These are phyloP conservation scores for Prunus kanzakura DNA, from an alignment of 306 rosid genomes.

Conservation along the genomic window DNA sequence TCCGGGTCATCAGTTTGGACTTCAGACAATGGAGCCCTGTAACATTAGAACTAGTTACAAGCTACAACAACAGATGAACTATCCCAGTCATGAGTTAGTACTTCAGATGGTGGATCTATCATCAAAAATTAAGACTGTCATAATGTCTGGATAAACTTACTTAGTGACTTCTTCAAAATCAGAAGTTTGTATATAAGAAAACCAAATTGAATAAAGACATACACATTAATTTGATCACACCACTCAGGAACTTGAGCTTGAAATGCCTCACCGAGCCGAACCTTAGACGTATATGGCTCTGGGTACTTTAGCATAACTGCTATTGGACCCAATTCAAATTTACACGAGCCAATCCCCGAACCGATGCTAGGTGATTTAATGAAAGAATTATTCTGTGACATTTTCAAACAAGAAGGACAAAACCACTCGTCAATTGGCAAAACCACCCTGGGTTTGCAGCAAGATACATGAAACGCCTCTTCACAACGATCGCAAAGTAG, in stretches of 20 bases:
- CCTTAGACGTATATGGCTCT: constrained; percentile 4
- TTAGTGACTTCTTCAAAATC: background rate
- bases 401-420: constrained; percentile 1
- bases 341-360: background rate
- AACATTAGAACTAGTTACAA: background rate
- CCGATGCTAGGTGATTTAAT: background rate
- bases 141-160: background rate
- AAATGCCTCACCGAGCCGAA: constrained; percentile 10
- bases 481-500: constrained; percentile 9
- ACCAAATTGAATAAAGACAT: background rate
- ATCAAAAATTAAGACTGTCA: background rate
- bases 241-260: constrained; percentile 17
- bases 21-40: constrained; percentile 5
- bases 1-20: background rate
- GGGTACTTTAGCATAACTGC: constrained; percentile 8
- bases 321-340: background rate
- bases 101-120: background rate
- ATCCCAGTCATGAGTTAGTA: background rate
- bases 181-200: no score
- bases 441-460: constrained; percentile 1
- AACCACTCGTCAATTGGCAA: constrained; percentile 17
- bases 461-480: constrained; percentile 10
- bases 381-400: background rate
- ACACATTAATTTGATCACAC: background rate
- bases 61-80: background rate